A percentile compares a stretch with the other conserved stretches of the same genome.
Conservation (phyloP, 768 basidiomycete species). For the Kwoniella sp. region DNA sequence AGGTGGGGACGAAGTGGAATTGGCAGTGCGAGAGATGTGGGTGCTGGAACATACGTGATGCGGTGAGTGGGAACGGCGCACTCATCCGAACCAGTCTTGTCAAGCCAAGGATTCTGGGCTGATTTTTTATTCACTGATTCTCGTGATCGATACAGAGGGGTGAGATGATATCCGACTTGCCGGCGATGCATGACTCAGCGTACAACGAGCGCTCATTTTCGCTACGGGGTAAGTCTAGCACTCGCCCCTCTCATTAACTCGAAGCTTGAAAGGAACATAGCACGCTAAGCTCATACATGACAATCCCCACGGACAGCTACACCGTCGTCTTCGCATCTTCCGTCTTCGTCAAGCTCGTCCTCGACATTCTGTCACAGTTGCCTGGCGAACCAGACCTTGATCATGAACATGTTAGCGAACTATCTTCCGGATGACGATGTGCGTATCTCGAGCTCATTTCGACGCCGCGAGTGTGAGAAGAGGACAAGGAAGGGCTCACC, state of each 20-base stretch:
- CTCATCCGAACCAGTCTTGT: background rate
- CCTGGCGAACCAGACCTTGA: conserved; percentile 87
- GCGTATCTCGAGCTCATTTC: too few species aligned
- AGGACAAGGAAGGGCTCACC: background rate
- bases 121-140: too few species aligned
- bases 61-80: conserved; percentile 18
- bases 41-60: conserved; percentile 48
- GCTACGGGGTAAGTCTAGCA: conserved; percentile 44
- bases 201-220: conserved; percentile 59
- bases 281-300: background rate
- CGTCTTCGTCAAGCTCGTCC: conserved; percentile 23
- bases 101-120: background rate
- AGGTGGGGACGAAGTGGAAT: conserved; percentile 46
- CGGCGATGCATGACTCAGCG: conserved; percentile 80
- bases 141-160: conserved; percentile 58
- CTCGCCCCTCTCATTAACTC: too few species aligned
- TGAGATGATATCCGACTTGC: conserved; percentile 79
- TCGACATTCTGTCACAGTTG: conserved; percentile 77
- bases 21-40: conserved; percentile 47
- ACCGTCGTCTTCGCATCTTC: conserved; percentile 44
- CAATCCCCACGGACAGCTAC: conserved; percentile 21
- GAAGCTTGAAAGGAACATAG: background rate
- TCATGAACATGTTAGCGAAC: conserved; percentile 82
- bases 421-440: conserved; percentile 82
- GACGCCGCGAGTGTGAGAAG: too few species aligned